Evolutionary conservation across 169 alveolate genomes (phyloP).

Genomic region (Cryptosporidium tyzzeri): DNA sequence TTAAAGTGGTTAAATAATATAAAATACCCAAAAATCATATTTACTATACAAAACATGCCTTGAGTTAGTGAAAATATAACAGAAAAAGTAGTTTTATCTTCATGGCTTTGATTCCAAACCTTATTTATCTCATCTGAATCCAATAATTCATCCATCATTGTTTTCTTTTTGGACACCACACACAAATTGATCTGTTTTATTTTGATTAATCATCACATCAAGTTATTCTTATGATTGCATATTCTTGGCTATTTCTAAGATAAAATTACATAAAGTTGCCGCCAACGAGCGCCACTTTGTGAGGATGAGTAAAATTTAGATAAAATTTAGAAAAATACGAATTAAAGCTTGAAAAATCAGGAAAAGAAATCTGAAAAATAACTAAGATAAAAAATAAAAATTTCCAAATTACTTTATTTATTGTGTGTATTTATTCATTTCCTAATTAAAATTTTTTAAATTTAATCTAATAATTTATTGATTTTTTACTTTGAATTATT

Average conservation of each 20-base stretch:
- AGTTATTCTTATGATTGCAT: not conserved
- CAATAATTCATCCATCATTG: too few species aligned
- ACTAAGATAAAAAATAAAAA: too few species aligned
- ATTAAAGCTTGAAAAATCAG: not conserved
- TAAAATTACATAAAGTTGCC: not conserved
- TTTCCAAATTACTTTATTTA: not conserved
- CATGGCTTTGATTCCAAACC: conserved; percentile 32
- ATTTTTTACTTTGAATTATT: too few species aligned
- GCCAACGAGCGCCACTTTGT: not conserved
- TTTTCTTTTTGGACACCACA: not conserved
- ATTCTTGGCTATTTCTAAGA: too few species aligned
- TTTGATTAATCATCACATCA: not conserved
- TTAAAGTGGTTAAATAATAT: conserved; percentile 20
- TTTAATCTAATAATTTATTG: not conserved
- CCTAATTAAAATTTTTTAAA: not conserved
- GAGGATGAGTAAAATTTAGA: not conserved
- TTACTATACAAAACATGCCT: conserved; percentile 26
- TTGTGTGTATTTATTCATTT: too few species aligned
- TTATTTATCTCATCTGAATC: not conserved
- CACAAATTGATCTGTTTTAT: not conserved
- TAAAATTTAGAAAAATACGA: too few species aligned
- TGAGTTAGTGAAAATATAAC: not conserved
- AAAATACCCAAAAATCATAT: conserved; percentile 45
- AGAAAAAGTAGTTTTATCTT: conserved; percentile 20
- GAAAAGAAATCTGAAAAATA: not conserved